phyloP scores from a whole-genome alignment of 768 basidiomycete species.

The Trametes cubensis region DNA sequence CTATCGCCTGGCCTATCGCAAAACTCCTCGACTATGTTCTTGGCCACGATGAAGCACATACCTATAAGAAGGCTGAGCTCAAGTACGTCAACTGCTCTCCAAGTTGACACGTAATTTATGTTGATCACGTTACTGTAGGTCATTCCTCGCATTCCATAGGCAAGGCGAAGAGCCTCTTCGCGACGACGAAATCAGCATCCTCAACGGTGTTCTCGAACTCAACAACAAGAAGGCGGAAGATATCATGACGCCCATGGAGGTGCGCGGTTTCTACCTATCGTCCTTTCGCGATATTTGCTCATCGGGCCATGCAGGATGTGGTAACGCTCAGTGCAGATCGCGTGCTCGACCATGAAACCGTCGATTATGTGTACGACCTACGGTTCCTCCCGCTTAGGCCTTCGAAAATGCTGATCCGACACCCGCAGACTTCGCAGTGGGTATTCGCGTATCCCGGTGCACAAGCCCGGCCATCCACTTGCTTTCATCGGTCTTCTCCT shows the following conservation, averaged over 20 bases:
- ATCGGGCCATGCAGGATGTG: constrained; percentile 58
- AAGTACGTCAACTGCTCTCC: constrained; percentile 26
- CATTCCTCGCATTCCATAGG: constrained; percentile 76
- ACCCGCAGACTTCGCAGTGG: constrained; percentile 67
- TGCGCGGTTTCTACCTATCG: constrained; percentile 17
- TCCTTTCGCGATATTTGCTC: background rate
- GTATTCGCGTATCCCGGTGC: constrained; percentile 91
- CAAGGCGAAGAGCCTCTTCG: constrained; percentile 75
- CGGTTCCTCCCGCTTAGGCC: background rate
- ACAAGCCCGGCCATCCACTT: constrained; percentile 65
- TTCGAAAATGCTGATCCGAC: background rate
- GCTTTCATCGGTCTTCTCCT: constrained; percentile 83
- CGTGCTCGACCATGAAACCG: constrained; percentile 73
- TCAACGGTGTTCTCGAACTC: constrained; percentile 79
- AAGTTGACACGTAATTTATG: background rate
- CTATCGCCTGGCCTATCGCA: constrained; percentile 61
- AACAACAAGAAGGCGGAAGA: constrained; percentile 66
- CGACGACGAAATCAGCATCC: constrained; percentile 80
- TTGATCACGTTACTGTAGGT: constrained; percentile 40
- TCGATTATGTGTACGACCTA: constrained; percentile 70
- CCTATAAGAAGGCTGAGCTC: constrained; percentile 76
- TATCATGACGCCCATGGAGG: constrained; percentile 62
- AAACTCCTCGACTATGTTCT: constrained; percentile 80
- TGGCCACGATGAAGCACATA: constrained; percentile 70
- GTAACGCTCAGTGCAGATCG: constrained; percentile 79